These are phyloP conservation scores for Solanum gandarillasii DNA, from an alignment of 257 asterid species.

Conservation along the genomic window DNA sequence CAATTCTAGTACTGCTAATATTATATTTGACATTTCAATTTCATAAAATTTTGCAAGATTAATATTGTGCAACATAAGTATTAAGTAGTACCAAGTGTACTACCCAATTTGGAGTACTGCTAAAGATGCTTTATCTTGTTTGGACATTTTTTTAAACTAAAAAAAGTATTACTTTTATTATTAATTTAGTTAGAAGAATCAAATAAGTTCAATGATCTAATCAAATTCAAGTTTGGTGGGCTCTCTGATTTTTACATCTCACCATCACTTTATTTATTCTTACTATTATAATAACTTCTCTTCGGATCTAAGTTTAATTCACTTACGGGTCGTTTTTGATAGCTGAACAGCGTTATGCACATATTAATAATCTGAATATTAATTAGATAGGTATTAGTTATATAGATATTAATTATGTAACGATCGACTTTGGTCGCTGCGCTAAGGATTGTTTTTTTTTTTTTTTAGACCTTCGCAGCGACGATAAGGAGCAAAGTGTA, in stretches of 20 bases:
- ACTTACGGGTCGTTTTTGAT: too few relatives aligned
- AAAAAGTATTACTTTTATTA: not conserved
- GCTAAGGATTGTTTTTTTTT: too few relatives aligned
- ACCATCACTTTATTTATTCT: not conserved
- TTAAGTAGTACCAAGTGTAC: not conserved
- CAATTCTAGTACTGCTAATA: not conserved
- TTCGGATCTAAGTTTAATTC: not conserved
- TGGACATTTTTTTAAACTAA: not conserved
- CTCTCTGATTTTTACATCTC: not conserved
- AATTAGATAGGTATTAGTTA: too few relatives aligned
- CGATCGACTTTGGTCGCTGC: too few relatives aligned
- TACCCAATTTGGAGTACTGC: not conserved
- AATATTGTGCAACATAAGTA: not conserved
- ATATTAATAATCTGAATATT: too few relatives aligned
- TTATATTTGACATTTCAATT: not conserved
- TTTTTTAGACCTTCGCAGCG: too few relatives aligned
- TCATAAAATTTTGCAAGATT: not conserved
- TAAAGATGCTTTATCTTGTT: not conserved
- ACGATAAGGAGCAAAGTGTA: not conserved
- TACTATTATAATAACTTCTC: not conserved
- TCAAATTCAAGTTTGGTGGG: not conserved
- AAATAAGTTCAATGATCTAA: not conserved
- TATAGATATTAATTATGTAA: too few relatives aligned
- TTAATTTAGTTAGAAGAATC: not conserved
- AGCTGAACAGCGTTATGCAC: fast-evolving